phyloP scores from a whole-genome alignment of 768 basidiomycete species.

The Porpolomopsis calyptriformis region DNA sequence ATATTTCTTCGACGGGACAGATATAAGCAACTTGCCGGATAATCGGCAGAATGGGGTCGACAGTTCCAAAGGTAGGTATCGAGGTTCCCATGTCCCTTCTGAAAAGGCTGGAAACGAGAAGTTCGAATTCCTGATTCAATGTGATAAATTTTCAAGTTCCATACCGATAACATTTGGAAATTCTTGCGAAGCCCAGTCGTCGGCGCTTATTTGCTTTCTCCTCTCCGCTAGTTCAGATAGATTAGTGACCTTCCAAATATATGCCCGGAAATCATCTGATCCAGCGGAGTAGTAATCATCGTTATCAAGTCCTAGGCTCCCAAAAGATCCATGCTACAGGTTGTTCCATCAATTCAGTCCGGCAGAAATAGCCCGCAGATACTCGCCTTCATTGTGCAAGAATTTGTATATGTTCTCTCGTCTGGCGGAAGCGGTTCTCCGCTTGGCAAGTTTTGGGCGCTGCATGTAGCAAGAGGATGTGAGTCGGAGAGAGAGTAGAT shows the following conservation, averaged over 20 bases:
- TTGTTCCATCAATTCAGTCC: not conserved
- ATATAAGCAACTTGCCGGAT: constrained; percentile 34
- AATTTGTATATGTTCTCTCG: constrained; percentile 53
- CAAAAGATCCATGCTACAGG: constrained; percentile 64
- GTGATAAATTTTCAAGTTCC: constrained; percentile 9
- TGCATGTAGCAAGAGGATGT: constrained; percentile 60
- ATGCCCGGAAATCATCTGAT: constrained; percentile 74
- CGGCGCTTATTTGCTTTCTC: constrained; percentile 34
- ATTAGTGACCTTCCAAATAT: constrained; percentile 67
- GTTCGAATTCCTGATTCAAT: not conserved
- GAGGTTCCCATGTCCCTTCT: constrained; percentile 25
- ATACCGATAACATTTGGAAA: constrained; percentile 29
- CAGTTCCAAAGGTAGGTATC: constrained; percentile 53
- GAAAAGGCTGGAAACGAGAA: constrained; percentile 33
- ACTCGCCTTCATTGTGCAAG: constrained; percentile 70
- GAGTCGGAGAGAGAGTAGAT: constrained; percentile 60
- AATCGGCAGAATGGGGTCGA: constrained; percentile 51
- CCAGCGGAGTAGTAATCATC: constrained; percentile 64
- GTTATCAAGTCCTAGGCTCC: constrained; percentile 40
- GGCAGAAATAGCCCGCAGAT: not conserved
- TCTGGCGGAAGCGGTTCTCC: constrained; percentile 37
- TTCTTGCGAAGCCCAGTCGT: constrained; percentile 35
- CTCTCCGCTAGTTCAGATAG: constrained; percentile 30
- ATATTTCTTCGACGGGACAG: not conserved
- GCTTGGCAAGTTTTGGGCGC: constrained; percentile 43